Conservation (phyloP, 306 rosid genomes). For the Quillaja saponaria region DNA sequence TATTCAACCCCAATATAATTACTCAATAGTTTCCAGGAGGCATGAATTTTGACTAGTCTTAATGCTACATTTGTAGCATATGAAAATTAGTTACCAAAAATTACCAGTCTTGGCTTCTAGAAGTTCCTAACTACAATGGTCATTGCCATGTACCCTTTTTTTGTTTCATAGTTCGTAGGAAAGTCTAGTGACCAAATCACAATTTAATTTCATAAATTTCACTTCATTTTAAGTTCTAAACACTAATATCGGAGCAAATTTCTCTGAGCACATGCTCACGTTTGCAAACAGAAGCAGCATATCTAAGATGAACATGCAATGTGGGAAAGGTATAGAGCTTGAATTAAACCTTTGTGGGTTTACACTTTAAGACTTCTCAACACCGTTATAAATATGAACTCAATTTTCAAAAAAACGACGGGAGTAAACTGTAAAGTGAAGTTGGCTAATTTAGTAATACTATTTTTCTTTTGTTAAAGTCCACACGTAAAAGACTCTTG, state of each 20-base stretch:
- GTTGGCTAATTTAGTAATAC: constrained; percentile 13
- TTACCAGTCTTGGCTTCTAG: too few relatives aligned
- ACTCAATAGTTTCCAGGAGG: constrained; percentile 11
- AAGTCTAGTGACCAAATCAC: too few relatives aligned
- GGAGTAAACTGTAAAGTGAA: constrained; percentile 43
- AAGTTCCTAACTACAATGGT: too few relatives aligned
- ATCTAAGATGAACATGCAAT: not conserved
- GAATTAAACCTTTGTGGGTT: constrained; percentile 10
- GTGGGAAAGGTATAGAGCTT: constrained; percentile 4
- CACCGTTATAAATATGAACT: constrained; percentile 31
- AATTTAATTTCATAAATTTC: too few relatives aligned
- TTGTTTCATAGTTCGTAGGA: too few relatives aligned
- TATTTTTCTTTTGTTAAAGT: constrained; percentile 46
- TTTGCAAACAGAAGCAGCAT: not conserved
- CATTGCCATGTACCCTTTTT: too few relatives aligned
- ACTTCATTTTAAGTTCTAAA: too few relatives aligned
- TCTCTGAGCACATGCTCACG: not conserved
- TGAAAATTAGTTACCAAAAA: constrained; percentile 13
- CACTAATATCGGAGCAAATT: too few relatives aligned
- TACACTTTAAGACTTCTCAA: constrained; percentile 3
- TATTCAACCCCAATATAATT: constrained; percentile 28
- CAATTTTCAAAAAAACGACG: not conserved
- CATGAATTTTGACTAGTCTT: constrained; percentile 27
- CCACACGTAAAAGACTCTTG: constrained; percentile 73
- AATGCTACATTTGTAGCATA: constrained; percentile 4